Conservation (phyloP, 805 yeast species). For the Candida xyloterini region DNA sequence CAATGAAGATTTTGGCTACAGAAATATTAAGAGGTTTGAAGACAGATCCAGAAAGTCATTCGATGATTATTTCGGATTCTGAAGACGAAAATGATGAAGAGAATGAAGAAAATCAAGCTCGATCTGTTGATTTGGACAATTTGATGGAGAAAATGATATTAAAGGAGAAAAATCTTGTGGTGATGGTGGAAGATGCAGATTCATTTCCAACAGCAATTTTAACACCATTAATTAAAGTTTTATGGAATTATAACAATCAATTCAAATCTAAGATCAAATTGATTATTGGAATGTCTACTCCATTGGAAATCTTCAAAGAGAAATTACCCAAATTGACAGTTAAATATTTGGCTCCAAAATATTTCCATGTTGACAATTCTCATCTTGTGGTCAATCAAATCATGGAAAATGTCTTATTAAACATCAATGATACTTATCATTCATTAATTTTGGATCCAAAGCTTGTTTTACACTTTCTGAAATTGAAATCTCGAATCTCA, state of each 20-base stretch:
- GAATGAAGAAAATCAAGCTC: conserved; percentile 7
- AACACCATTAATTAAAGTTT: conserved; percentile 23
- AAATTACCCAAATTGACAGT: conserved; percentile 28
- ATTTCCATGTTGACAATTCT: conserved; percentile 32
- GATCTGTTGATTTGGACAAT: conserved; percentile 8
- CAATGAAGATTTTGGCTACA: conserved; percentile 35
- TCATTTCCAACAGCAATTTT: conserved; percentile 28
- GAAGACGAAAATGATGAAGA: conserved; percentile 11
- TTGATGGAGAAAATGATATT: conserved; percentile 18
- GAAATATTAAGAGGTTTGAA: conserved; percentile 16
- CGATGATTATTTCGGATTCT: conserved; percentile 9
- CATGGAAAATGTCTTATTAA: conserved; percentile 32
- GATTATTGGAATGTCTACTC: conserved; percentile 35
- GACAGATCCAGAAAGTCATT: conserved; percentile 5
- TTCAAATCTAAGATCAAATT: conserved; percentile 19
- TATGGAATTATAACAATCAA: conserved; percentile 24
- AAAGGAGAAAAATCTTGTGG: conserved; percentile 17
- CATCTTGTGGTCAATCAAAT: conserved; percentile 30
- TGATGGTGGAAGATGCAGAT: conserved; percentile 37
- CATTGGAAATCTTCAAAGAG: conserved; percentile 34
- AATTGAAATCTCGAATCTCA: conserved; percentile 26
- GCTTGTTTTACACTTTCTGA: conserved; percentile 28
- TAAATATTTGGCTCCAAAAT: conserved; percentile 23
- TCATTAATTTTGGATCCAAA: conserved; percentile 34
- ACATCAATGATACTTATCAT: conserved; percentile 30